Conservation (phyloP, 257 asterid genomes). For the Przewalskia tangutica region DNA sequence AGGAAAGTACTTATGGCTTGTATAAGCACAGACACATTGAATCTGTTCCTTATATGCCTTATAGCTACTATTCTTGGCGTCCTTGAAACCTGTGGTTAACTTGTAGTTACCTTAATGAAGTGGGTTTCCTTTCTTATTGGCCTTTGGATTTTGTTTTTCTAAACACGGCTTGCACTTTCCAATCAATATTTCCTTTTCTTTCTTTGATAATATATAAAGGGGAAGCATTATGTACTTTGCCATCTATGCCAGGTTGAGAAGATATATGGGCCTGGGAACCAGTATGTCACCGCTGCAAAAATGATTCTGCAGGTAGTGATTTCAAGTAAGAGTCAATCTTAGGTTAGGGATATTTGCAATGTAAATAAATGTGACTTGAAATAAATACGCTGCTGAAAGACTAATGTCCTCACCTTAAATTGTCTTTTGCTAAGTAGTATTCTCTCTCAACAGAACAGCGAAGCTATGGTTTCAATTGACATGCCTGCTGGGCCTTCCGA, state of each 20-base stretch:
- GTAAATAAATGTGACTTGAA: background rate
- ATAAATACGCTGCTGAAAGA: background rate
- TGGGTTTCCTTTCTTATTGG: background rate
- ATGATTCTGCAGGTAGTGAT: conserved; percentile 82
- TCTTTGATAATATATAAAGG: conserved; percentile 2
- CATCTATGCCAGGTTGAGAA: conserved; percentile 64
- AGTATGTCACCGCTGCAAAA: conserved; percentile 96
- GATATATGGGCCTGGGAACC: conserved; percentile 97
- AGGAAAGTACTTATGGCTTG: background rate
- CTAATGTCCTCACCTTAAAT: conserved; percentile 11
- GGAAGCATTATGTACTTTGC: conserved; percentile 6
- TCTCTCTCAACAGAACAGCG: conserved; percentile 69
- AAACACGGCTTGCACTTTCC: background rate
- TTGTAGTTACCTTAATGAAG: background rate
- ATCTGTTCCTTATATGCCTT: background rate
- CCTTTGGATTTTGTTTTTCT: background rate
- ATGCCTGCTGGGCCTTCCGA: conserved; percentile 99
- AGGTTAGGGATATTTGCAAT: background rate
- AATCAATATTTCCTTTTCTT: background rate
- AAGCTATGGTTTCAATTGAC: conserved; percentile 94
- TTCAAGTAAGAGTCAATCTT: background rate
- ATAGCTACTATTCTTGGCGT: background rate
- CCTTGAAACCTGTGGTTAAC: background rate
- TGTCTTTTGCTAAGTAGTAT: background rate
- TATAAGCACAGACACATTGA: background rate